Evolutionary conservation across 2,329 filamentous ascomycete species (phyloP), one percentile per base, ranked within the genome.

Genomic region (Phaeosphaeriaceae sp.): DNA sequence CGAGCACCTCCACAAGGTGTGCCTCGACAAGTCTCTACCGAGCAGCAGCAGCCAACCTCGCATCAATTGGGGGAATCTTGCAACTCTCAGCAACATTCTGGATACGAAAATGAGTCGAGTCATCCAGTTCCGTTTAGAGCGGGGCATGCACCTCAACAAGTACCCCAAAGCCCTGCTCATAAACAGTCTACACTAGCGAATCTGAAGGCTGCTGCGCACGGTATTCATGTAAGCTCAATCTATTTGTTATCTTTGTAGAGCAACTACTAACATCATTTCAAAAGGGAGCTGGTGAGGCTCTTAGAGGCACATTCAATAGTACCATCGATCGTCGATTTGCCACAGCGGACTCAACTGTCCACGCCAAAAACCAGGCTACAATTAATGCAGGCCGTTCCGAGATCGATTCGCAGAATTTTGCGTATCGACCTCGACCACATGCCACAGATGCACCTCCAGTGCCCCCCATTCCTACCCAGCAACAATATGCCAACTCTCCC

Each of bases 241-340:
- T 38, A 43, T 21, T 8, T 2, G n/a, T 11, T 8, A 23, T 16
- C 23, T 15, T 13, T 37, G 4, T 0, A 26, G 7, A 26, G 9
- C 29, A 17, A 26, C 17, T 42, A 42, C 58, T 56, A 13, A 63
- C 16, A 36, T 13, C 2, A 3, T 15, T 8, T 12, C 8, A 1
- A 32, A 34, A 73, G 70, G 70, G 70, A 34, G 70, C 68, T 15
- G 61, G 69, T 40, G 70, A 73, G 57, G 63, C 70, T 35, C 62
- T 73, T 15, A 65, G 70, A 28, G 70, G 70, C 11, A 71, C 68
- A 3, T 60, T 73, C 30, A 72, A 72, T 37, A 58, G 60, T 38
- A 59, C 64, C 3, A 62, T 71, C 35, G 70, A 73, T 46, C 64
- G 62, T 12, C 70, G 64, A 32, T 67, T 64, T 42, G 46, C 46